Percentiles rank a stretch among this genome's conserved stretches.
These are phyloP conservation scores for Corrigiola litoralis DNA, from an alignment of 179 eudicot species.

Conservation along the genomic window DNA sequence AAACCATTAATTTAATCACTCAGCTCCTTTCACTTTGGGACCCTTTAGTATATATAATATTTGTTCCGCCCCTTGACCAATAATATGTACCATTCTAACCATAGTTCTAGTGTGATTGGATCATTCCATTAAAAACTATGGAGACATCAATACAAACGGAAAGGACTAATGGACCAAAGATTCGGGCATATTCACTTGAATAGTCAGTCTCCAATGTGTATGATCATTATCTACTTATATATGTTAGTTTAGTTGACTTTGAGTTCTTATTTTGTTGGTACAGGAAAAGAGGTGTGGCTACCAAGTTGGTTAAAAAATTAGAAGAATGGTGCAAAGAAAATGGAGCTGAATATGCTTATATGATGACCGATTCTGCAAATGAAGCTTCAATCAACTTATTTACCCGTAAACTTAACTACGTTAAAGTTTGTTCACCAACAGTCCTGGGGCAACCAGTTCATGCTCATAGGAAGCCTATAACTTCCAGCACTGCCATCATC, in stretches of 20 bases:
- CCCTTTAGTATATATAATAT: too few relatives aligned
- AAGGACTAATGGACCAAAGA: background rate
- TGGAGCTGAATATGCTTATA: constrained; percentile 67
- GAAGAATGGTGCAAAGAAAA: constrained; percentile 72
- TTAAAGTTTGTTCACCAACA: constrained; percentile 51
- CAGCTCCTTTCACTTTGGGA: too few relatives aligned
- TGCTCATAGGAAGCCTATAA: constrained; percentile 54
- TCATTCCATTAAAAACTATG: constrained; percentile 2
- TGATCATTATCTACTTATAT: too few relatives aligned
- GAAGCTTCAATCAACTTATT: constrained; percentile 72
- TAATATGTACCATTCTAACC: constrained; percentile 25
- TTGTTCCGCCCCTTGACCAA: constrained; percentile 7
- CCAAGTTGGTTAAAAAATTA: constrained; percentile 43
- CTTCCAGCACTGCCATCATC: constrained; percentile 35
- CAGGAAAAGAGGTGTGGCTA: constrained; percentile 73
- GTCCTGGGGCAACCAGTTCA: constrained; percentile 80
- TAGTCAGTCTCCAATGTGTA: too few relatives aligned
- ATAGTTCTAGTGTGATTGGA: constrained; percentile 17
- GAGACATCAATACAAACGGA: constrained; percentile 2
- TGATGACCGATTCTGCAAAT: constrained; percentile 82
- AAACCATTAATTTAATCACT: too few relatives aligned
- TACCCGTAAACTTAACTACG: constrained; percentile 49
- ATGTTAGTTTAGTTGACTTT: too few relatives aligned
- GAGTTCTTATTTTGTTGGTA: constrained; percentile 1
- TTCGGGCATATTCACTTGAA: constrained; percentile 19